These are phyloP conservation scores for Stagonosporopsis rhizophila DNA, from an alignment of 2,329 filamentous ascomycete genomes.

Conservation along the genomic window DNA sequence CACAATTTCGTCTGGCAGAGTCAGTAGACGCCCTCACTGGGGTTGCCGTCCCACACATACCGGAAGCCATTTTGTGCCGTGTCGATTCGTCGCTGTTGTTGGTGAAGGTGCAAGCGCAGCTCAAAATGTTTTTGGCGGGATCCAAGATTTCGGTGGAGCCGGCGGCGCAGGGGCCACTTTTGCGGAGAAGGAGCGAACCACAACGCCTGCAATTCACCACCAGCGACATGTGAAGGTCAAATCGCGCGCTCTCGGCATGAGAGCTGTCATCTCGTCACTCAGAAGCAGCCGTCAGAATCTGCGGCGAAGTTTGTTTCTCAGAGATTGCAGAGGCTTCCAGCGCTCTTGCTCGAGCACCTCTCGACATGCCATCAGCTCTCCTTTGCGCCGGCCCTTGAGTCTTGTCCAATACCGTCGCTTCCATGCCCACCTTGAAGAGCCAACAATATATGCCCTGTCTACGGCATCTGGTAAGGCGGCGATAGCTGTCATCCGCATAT, in stretches of 20 bases:
- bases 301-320: neutral
- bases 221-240: slow-evolving; percentile 21
- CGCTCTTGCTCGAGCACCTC: neutral
- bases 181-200: slow-evolving; percentile 36
- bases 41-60: slow-evolving; percentile 14
- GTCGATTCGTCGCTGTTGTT: slow-evolving; percentile 10
- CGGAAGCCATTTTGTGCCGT: slow-evolving; percentile 34
- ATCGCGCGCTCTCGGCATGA: slow-evolving; percentile 43
- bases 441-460: slow-evolving; percentile 90
- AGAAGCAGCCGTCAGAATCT: slow-evolving; percentile 18
- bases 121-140: slow-evolving; percentile 24
- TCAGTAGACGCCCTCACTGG: neutral
- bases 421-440: slow-evolving; percentile 31
- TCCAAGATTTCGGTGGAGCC: slow-evolving; percentile 22
- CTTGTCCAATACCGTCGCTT: slow-evolving; percentile 17
- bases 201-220: slow-evolving; percentile 11
- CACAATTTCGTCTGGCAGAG: slow-evolving; percentile 78
- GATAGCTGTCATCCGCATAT: slow-evolving; percentile 88
- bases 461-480: slow-evolving; percentile 85
- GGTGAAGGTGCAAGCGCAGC: slow-evolving; percentile 16
- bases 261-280: slow-evolving; percentile 35
- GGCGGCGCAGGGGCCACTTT: slow-evolving; percentile 21
- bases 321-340: neutral
- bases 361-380: slow-evolving; percentile 4
- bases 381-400: slow-evolving; percentile 25